Conservation (phyloP, 2,329 filamentous ascomycete species). For the Aspergillus luchuensis region DNA sequence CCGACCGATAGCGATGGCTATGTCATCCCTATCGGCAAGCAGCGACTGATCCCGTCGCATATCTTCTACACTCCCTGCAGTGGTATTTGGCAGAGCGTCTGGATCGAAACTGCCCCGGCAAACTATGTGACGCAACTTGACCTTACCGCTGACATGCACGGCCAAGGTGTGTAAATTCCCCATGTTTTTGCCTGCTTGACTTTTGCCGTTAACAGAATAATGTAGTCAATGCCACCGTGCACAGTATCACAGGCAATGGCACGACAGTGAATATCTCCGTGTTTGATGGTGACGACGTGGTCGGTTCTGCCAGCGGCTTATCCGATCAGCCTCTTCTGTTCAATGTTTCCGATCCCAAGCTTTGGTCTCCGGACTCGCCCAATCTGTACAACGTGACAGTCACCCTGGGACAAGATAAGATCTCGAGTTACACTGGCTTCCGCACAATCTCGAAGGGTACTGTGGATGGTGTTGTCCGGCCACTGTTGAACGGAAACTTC, state of each 20-base stretch:
- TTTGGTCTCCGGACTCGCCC: slow-evolving; percentile 67
- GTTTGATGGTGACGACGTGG: slow-evolving; percentile 39
- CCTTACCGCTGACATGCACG: slow-evolving; percentile 59
- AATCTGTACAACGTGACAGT: slow-evolving; percentile 66
- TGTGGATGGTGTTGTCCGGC: slow-evolving; percentile 61
- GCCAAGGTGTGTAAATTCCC: slow-evolving; percentile 45
- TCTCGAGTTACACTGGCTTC: slow-evolving; percentile 70
- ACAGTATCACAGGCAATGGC: slow-evolving; percentile 45
- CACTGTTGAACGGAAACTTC: slow-evolving; percentile 69
- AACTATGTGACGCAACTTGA: slow-evolving; percentile 63
- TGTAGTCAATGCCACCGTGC: slow-evolving; percentile 59
- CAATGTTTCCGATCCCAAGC: slow-evolving; percentile 54
- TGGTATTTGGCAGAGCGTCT: slow-evolving; percentile 74
- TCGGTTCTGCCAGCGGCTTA: slow-evolving; percentile 49
- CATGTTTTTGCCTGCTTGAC: not conserved
- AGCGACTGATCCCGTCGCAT: slow-evolving; percentile 53
- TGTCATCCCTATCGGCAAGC: slow-evolving; percentile 68
- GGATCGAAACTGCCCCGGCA: slow-evolving; percentile 65
- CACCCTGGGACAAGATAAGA: slow-evolving; percentile 53
- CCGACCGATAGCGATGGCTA: slow-evolving; percentile 61
- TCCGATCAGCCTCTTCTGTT: slow-evolving; percentile 59
- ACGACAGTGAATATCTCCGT: slow-evolving; percentile 44
- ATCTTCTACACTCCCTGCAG: slow-evolving; percentile 74
- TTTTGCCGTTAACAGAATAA: not conserved
- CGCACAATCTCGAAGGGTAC: slow-evolving; percentile 61